Evolutionary conservation across 352 stramenopile species (phyloP).

Genomic region (Phytophthora idaei): DNA sequence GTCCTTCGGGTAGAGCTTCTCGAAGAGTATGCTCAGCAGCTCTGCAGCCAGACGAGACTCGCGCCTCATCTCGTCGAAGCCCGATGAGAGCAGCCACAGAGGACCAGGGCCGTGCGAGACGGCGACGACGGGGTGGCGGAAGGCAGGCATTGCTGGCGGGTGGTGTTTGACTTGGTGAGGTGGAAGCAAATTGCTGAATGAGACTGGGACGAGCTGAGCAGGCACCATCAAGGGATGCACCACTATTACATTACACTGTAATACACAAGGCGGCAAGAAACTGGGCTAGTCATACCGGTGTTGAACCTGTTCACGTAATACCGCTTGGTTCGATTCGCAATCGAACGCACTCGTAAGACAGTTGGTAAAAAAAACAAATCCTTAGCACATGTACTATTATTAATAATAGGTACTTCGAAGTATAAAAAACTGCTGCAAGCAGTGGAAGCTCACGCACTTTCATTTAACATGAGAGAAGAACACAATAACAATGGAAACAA

Average conservation of each 20-base stretch:
- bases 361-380: too few relatives aligned
- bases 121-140: slow-evolving; percentile 40
- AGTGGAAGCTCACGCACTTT: too few relatives aligned
- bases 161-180: not conserved
- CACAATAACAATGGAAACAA: too few relatives aligned
- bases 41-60: slow-evolving; percentile 9
- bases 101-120: slow-evolving; percentile 59
- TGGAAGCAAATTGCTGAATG: slow-evolving; percentile 31
- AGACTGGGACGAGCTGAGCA: not conserved
- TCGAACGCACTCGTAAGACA: not conserved
- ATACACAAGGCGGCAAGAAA: slow-evolving; percentile 9
- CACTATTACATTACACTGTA: too few relatives aligned
- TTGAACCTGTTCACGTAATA: slow-evolving; percentile 31
- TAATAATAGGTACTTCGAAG: too few relatives aligned
- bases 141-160: slow-evolving; percentile 11
- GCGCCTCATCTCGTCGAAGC: slow-evolving; percentile 32
- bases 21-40: slow-evolving; percentile 30
- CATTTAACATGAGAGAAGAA: too few relatives aligned
- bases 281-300: slow-evolving; percentile 1
- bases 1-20: slow-evolving; percentile 39
- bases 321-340: slow-evolving; percentile 13
- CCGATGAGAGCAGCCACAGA: slow-evolving; percentile 47
- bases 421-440: too few relatives aligned
- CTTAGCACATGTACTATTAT: too few relatives aligned
- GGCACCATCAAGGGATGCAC: too few relatives aligned